Conservation (phyloP, 176 grass and related monocot species). For the Eremochloa ophiuroides region DNA sequence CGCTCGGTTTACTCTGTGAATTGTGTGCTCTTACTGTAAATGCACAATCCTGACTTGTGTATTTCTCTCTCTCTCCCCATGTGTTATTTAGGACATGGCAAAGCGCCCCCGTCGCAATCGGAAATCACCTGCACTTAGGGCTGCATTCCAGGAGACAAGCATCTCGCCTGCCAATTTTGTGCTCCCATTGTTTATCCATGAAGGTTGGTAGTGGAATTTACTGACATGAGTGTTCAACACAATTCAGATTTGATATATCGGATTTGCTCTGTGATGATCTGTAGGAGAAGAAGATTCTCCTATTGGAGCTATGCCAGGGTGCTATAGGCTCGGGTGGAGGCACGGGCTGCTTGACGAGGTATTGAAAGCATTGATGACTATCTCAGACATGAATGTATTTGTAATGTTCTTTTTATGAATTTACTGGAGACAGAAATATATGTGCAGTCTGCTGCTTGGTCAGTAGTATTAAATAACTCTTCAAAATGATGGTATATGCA, state of each 20-base stretch:
- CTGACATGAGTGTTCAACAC: neutral
- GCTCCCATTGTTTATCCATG: slow-evolving; percentile 90
- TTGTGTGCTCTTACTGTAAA: neutral
- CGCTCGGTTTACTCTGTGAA: neutral
- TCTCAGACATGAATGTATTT: neutral
- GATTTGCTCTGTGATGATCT: neutral
- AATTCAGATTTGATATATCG: neutral
- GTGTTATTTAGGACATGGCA: slow-evolving; percentile 41
- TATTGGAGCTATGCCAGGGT: slow-evolving; percentile 97
- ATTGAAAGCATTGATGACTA: neutral
- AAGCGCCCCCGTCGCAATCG: slow-evolving; percentile 89
- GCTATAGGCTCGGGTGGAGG: slow-evolving; percentile 90
- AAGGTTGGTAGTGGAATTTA: slow-evolving; percentile 55
- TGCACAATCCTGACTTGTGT: slow-evolving; percentile 1
- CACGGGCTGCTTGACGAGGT: slow-evolving; percentile 96
- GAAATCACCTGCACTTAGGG: slow-evolving; percentile 67
- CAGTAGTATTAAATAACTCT: neutral
- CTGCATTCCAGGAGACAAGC: slow-evolving; percentile 80
- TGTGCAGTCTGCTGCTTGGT: neutral
- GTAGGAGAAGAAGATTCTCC: slow-evolving; percentile 85
- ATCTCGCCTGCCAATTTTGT: slow-evolving; percentile 81
- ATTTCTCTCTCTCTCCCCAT: neutral
- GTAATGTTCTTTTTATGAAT: neutral
- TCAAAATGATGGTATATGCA: slow-evolving; percentile 36
- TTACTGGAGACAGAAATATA: neutral